Evolutionary conservation across 106 monocot genomes (phyloP).

Genomic region (Dendrobium huoshanense): DNA sequence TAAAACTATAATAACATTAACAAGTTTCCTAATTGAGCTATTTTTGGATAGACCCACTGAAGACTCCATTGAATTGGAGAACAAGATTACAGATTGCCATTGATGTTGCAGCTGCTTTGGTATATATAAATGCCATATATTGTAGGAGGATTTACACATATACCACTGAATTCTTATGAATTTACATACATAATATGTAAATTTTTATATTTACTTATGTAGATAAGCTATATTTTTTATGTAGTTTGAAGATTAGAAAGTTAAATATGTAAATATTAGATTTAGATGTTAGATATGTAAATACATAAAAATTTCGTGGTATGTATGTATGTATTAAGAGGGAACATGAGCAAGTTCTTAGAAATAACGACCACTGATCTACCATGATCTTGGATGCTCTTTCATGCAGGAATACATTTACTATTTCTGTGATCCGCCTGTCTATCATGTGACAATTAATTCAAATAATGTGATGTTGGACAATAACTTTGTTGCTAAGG

Average conservation of each 20-base stretch:
- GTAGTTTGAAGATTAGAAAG: too few relatives aligned
- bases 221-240: too few relatives aligned
- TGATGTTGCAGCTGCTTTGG: slow-evolving; percentile 82
- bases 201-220: too few relatives aligned
- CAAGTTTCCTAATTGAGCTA: background rate
- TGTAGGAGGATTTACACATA: background rate
- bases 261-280: background rate
- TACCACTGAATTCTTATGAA: too few relatives aligned
- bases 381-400: background rate
- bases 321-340: background rate
- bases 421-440: slow-evolving; percentile 72
- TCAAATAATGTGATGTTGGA: slow-evolving; percentile 68
- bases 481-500: slow-evolving; percentile 78
- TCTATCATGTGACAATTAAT: slow-evolving; percentile 49
- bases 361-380: background rate
- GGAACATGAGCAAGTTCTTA: background rate
- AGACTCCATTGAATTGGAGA: slow-evolving; percentile 86
- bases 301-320: too few relatives aligned
- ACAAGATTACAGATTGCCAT: slow-evolving; percentile 68
- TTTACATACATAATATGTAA: too few relatives aligned
- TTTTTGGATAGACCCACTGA: slow-evolving; percentile 65
- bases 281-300: too few relatives aligned
- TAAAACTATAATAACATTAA: background rate
- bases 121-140: slow-evolving; percentile 15
- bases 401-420: slow-evolving; percentile 72